Conservation (phyloP, 2,329 filamentous ascomycete genomes). For the Verticillium albo-atrum region DNA sequence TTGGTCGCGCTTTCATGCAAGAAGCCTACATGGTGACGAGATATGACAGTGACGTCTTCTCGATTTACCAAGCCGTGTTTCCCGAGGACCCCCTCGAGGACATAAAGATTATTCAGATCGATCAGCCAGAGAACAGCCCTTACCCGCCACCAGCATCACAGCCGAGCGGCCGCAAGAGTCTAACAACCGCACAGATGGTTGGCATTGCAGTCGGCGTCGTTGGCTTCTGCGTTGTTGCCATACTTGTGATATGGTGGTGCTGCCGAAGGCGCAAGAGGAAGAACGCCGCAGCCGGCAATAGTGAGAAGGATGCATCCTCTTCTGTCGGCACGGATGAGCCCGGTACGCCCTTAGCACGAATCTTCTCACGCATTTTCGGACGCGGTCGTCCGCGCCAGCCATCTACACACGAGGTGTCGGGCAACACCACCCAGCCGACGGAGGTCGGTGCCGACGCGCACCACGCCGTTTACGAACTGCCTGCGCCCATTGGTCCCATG, state of each 20-base stretch:
- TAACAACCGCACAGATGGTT: slow-evolving; percentile 36
- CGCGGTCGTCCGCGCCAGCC: slow-evolving; percentile 20
- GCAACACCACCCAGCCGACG: slow-evolving; percentile 25
- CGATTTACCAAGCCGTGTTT: slow-evolving; percentile 51
- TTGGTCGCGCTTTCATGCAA: slow-evolving; percentile 67
- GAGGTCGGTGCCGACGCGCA: slow-evolving; percentile 37
- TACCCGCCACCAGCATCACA: slow-evolving; percentile 34
- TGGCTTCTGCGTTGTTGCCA: slow-evolving; percentile 23
- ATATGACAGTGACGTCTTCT: slow-evolving; percentile 50
- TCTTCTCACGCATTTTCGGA: slow-evolving; percentile 39
- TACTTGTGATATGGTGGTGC: slow-evolving; percentile 23
- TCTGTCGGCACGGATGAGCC: slow-evolving; percentile 28
- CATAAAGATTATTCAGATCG: slow-evolving; percentile 36
- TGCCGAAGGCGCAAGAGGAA: slow-evolving; percentile 25
- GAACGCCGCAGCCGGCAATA: slow-evolving; percentile 14
- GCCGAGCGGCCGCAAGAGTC: slow-evolving; percentile 12
- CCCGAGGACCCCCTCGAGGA: slow-evolving; percentile 35
- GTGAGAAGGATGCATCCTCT: slow-evolving; percentile 32
- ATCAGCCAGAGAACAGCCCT: slow-evolving; percentile 38
- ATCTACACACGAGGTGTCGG: slow-evolving; percentile 19
- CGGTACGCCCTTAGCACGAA: slow-evolving; percentile 29
- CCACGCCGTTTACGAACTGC: slow-evolving; percentile 49
- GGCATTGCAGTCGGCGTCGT: slow-evolving; percentile 42
- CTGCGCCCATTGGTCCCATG: slow-evolving; percentile 38
- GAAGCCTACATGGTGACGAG: slow-evolving; percentile 59